Evolutionary conservation across 176 grass and related monocot genomes (phyloP).

Genomic region (Oryza punctata): DNA sequence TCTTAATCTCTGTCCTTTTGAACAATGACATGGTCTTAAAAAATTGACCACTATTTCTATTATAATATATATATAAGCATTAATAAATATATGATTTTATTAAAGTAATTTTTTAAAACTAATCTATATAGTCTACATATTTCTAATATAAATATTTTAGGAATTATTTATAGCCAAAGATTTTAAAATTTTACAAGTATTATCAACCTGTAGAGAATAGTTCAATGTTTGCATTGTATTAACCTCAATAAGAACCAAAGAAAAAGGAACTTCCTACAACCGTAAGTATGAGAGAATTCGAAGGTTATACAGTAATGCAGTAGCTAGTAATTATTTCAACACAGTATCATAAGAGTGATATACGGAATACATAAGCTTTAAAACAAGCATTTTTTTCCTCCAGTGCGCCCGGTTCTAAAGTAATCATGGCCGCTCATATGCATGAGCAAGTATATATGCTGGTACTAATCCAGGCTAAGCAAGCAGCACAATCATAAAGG

Average conservation of each 20-base stretch:
- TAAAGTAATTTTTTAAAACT: no score
- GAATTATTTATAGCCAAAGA: no score
- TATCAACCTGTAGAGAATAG: background rate
- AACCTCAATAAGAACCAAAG: background rate
- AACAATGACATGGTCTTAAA: no score
- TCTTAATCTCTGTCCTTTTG: no score
- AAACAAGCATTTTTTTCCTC: background rate
- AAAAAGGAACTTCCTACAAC: background rate
- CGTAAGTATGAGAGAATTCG: background rate
- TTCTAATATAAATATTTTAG: no score
- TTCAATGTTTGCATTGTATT: background rate
- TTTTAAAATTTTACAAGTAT: no score
- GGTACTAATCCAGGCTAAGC: conserved; percentile 42
- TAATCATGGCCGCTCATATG: conserved; percentile 44
- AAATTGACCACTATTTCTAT: no score
- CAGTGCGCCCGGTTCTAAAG: conserved; percentile 31
- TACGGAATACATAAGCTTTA: background rate
- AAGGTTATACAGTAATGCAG: background rate
- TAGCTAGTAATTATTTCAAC: background rate
- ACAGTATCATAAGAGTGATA: background rate
- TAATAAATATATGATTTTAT: no score
- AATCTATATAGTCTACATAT: no score
- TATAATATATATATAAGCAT: no score
- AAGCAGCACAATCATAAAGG: conserved; percentile 40
- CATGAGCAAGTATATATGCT: conserved; percentile 34